phyloP scores from a whole-genome alignment of 2,329 filamentous ascomycete genomes.

The Phialophora chinensis region DNA sequence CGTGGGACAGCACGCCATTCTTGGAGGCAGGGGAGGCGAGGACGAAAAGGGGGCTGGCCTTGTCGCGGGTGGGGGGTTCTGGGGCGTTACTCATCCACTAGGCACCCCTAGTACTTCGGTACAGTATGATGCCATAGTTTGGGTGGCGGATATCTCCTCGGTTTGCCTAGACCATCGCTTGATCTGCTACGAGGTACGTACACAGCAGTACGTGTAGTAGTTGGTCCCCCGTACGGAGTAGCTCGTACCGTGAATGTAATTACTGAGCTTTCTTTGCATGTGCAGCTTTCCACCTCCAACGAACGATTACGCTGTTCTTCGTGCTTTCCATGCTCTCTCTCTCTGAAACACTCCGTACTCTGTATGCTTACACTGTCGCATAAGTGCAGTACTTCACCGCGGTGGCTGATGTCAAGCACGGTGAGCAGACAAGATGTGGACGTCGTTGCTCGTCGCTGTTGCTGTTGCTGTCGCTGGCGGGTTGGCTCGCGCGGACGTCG shows the following conservation, averaged over 20 bases:
- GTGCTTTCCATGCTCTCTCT: background rate
- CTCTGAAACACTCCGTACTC: background rate
- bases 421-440: slow-evolving; percentile 1
- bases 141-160: background rate
- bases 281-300: no score
- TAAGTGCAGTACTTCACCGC: background rate
- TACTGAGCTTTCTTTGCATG: background rate
- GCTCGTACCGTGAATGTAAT: no score
- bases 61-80: background rate
- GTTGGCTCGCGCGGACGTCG: background rate
- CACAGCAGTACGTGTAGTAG: no score
- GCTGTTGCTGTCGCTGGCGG: background rate
- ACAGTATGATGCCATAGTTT: background rate
- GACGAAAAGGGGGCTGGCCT: slow-evolving; percentile 2
- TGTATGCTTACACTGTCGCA: background rate
- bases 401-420: background rate
- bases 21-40: background rate
- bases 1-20: slow-evolving; percentile 18
- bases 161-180: background rate
- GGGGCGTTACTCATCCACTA: background rate
- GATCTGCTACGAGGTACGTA: background rate
- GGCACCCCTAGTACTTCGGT: background rate
- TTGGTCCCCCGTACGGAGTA: no score
- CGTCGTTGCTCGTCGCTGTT: slow-evolving; percentile 1
- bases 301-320: no score